phyloP scores from a whole-genome alignment of 192 early-diverging fungal species.

The Gonapodya prolifera region DNA sequence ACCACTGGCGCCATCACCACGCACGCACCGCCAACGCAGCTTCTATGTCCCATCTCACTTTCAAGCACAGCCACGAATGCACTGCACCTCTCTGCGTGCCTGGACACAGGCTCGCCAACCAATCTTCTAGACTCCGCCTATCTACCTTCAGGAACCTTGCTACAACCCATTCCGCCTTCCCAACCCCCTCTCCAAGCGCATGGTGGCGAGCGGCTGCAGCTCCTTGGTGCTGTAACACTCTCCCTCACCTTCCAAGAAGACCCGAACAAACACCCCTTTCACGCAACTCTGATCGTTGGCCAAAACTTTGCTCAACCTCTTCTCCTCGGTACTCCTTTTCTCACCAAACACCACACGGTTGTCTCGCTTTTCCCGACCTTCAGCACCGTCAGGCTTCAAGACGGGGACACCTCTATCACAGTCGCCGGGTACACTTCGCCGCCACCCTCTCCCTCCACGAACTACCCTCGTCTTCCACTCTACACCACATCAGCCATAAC shows the following conservation, averaged over 20 bases:
- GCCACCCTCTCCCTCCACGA: not conserved
- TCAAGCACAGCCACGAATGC: too few relatives aligned
- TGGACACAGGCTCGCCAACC: not conserved
- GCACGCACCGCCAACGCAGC: too few relatives aligned
- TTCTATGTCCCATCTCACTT: too few relatives aligned
- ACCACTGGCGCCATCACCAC: too few relatives aligned
- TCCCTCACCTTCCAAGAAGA: not conserved
- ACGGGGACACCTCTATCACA: not conserved
- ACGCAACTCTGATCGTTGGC: not conserved
- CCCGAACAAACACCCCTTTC: not conserved
- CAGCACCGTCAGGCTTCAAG: not conserved
- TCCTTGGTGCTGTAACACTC: not conserved
- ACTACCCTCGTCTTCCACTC: not conserved
- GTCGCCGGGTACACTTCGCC: not conserved
- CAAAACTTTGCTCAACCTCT: not conserved
- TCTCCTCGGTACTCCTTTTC: not conserved
- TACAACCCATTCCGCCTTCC: not conserved
- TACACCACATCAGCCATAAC: not conserved
- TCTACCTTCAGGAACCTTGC: not conserved
- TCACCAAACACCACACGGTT: not conserved
- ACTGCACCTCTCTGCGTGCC: too few relatives aligned
- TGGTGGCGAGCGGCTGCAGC: not conserved
- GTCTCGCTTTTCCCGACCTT: not conserved
- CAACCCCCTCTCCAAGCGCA: not conserved
- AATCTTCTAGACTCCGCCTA: not conserved